A percentile compares a stretch with the other conserved stretches of the same genome.
Evolutionary conservation across 306 rosid species (phyloP).

Genomic region (Dryas octopetala): DNA sequence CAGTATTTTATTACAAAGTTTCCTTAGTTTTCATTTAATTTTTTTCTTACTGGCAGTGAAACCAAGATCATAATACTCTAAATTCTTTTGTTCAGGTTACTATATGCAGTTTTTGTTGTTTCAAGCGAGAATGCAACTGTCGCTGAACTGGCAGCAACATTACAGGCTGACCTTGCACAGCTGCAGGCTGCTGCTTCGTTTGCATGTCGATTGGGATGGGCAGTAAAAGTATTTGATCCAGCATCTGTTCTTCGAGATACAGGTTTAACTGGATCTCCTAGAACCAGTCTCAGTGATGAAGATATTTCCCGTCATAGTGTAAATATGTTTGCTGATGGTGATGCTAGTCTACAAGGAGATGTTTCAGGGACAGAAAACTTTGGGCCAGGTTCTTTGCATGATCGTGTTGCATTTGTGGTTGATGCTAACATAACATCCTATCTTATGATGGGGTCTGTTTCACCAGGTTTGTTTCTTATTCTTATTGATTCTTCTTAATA

Average conservation of each 20-base stretch:
- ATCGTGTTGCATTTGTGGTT: slow-evolving; percentile 85
- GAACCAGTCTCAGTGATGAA: slow-evolving; percentile 53
- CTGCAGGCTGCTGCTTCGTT: slow-evolving; percentile 95
- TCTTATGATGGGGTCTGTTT: slow-evolving; percentile 99
- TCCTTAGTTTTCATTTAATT: slow-evolving; percentile 1
- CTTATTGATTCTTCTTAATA: background rate
- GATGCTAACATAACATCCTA: slow-evolving; percentile 97
- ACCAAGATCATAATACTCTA: slow-evolving; percentile 29
- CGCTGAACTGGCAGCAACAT: slow-evolving; percentile 82
- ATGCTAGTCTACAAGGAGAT: slow-evolving; percentile 63
- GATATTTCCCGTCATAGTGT: slow-evolving; percentile 50
- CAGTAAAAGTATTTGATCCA: slow-evolving; percentile 79
- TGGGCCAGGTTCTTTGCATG: slow-evolving; percentile 52
- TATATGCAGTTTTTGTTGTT: slow-evolving; percentile 97
- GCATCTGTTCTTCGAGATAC: slow-evolving; percentile 65
- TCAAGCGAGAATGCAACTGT: slow-evolving; percentile 93
- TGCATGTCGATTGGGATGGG: slow-evolving; percentile 91
- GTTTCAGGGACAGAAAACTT: slow-evolving; percentile 49
- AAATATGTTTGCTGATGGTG: slow-evolving; percentile 50
- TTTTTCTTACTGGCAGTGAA: slow-evolving; percentile 13
- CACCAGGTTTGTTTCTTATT: slow-evolving; percentile 74
- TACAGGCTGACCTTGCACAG: slow-evolving; percentile 78
- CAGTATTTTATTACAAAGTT: slow-evolving; percentile 32
- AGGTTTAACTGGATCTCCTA: slow-evolving; percentile 54
- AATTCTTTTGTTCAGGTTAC: slow-evolving; percentile 51